phyloP scores from a whole-genome alignment of 495 filamentous ascomycete genomes.

The Penicillium daleae region DNA sequence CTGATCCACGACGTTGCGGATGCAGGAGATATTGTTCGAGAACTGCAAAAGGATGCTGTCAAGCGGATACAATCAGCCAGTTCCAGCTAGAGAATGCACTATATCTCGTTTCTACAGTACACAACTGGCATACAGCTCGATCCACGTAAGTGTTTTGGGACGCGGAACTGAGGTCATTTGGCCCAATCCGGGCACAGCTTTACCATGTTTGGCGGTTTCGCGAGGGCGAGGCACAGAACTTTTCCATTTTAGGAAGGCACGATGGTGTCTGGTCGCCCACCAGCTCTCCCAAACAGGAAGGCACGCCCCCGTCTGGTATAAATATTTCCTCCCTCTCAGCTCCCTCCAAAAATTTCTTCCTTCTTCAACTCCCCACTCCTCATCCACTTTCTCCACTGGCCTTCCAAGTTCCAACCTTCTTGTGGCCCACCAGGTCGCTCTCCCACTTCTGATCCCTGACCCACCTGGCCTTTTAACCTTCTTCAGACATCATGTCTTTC shows the following conservation, averaged over 20 bases:
- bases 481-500: neutral
- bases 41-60: neutral
- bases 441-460: neutral
- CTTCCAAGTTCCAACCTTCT: neutral
- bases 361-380: neutral
- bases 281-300: neutral
- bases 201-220: no score
- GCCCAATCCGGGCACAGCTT: no score
- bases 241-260: neutral
- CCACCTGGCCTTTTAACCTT: neutral
- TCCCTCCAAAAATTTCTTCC: neutral
- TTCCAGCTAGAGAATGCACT: neutral
- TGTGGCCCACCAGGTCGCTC: neutral
- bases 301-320: neutral
- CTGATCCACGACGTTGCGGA: conserved; percentile 49
- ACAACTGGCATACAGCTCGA: neutral
- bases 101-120: neutral
- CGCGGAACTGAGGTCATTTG: no score
- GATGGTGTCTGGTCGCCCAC: neutral
- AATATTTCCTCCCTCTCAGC: neutral
- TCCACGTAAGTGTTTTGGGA: no score
- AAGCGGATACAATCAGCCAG: neutral
- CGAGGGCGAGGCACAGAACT: neutral
- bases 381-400: neutral
- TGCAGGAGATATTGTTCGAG: conserved; percentile 47